Percentiles rank a stretch among this genome's conserved stretches.
Conservation (phyloP, 2,329 filamentous ascomycete species). For the Pleoardoris graminearum region DNA sequence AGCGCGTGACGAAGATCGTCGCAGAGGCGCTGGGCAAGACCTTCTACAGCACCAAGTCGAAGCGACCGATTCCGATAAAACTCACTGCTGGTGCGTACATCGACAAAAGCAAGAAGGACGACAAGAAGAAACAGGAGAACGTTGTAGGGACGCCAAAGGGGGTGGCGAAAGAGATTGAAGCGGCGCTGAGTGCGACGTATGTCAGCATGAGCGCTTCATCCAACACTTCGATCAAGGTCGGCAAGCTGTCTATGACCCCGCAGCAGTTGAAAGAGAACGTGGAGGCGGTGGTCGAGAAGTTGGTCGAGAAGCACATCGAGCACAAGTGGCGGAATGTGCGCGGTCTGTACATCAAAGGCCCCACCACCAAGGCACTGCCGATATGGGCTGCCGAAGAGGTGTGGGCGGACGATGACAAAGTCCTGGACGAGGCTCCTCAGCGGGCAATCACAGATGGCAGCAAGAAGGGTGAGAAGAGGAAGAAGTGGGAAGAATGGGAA, state of each 20-base stretch:
- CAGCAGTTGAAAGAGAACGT: slow-evolving; percentile 82
- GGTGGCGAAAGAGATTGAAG: slow-evolving; percentile 79
- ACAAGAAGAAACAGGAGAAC: slow-evolving; percentile 37
- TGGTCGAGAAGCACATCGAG: slow-evolving; percentile 80
- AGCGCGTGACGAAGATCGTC: slow-evolving; percentile 74
- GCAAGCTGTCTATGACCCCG: slow-evolving; percentile 71
- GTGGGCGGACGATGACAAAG: slow-evolving; percentile 78
- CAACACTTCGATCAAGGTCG: slow-evolving; percentile 80
- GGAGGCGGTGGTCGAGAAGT: slow-evolving; percentile 61
- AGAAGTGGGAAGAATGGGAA: slow-evolving; percentile 46
- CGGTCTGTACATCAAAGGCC: slow-evolving; percentile 86
- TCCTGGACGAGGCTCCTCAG: slow-evolving; percentile 59
- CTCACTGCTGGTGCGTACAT: slow-evolving; percentile 67
- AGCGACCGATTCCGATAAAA: slow-evolving; percentile 83
- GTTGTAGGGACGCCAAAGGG: slow-evolving; percentile 62
- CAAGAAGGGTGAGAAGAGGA: slow-evolving; percentile 38
- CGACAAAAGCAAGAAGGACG: slow-evolving; percentile 54
- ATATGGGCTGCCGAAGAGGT: slow-evolving; percentile 92
- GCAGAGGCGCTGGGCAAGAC: slow-evolving; percentile 83
- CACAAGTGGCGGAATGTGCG: slow-evolving; percentile 87
- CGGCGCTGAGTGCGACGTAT: slow-evolving; percentile 74
- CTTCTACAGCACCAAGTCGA: slow-evolving; percentile 82
- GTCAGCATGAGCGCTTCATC: slow-evolving; percentile 78
- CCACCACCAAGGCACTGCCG: slow-evolving; percentile 85
- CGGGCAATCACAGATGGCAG: slow-evolving; percentile 31